phyloP scores from a whole-genome alignment of 495 filamentous ascomycete genomes.

The Aspergillus wentii region DNA sequence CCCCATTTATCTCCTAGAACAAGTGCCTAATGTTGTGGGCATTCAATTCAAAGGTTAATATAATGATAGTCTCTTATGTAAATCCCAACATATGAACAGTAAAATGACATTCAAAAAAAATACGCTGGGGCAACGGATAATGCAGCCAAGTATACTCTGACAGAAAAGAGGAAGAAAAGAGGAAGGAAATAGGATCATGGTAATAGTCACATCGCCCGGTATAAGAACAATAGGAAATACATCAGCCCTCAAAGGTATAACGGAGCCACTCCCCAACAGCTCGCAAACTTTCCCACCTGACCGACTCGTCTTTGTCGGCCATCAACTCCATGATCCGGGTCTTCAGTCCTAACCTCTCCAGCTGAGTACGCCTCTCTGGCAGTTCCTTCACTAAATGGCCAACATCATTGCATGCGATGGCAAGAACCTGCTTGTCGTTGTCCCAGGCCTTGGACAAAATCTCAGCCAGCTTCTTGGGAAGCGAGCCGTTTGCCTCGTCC shows the following conservation, averaged over 20 bases:
- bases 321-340: constrained; percentile 92
- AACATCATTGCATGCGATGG: constrained; percentile 93
- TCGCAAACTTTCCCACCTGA: constrained; percentile 91
- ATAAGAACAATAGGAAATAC: constrained; percentile 4
- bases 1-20: no score
- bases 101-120: constrained; percentile 6
- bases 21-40: no score
- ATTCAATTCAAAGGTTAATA: no score
- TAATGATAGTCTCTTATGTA: neutral
- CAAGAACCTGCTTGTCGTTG: constrained; percentile 90
- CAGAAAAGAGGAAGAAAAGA: constrained; percentile 13
- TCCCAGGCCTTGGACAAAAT: constrained; percentile 85
- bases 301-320: constrained; percentile 81
- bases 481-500: constrained; percentile 72
- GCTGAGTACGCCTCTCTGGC: constrained; percentile 72
- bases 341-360: constrained; percentile 92
- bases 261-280: constrained; percentile 92
- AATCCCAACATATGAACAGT: constrained; percentile 10
- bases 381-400: constrained; percentile 85
- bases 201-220: no score
- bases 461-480: constrained; percentile 79
- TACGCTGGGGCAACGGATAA: constrained; percentile 8
- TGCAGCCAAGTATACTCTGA: constrained; percentile 8
- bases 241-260: constrained; percentile 70
- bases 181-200: constrained; percentile 4